Evolutionary conservation across 2,329 filamentous ascomycete genomes (phyloP).

Genomic region (Aspergillus candidus): DNA sequence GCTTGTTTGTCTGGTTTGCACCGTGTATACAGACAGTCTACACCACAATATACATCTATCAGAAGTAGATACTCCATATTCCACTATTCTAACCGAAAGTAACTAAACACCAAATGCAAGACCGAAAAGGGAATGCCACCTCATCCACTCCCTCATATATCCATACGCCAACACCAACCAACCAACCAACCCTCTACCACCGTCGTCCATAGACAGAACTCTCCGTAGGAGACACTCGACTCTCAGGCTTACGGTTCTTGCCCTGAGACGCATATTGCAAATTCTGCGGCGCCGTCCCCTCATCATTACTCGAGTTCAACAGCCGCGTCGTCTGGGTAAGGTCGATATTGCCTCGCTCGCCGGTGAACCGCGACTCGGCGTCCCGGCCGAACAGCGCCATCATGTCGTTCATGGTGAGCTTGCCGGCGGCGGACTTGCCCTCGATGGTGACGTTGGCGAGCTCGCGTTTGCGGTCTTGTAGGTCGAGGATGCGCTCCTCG

Average conservation of each 20-base stretch:
- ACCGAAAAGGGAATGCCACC: too few species aligned
- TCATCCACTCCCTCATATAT: too few species aligned
- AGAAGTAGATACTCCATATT: too few species aligned
- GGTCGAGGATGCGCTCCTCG: constrained; percentile 87
- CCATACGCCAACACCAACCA: too few species aligned
- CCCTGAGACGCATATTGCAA: constrained; percentile 13
- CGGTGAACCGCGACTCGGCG: constrained; percentile 44
- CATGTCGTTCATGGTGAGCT: constrained; percentile 89
- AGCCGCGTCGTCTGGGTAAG: constrained; percentile 29
- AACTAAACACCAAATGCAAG: too few species aligned
- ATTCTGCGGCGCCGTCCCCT: neutral
- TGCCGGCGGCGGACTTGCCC: constrained; percentile 65
- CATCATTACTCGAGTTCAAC: constrained; percentile 22
- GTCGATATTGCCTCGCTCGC: constrained; percentile 38
- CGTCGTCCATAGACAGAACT: constrained; percentile 40
- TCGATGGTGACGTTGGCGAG: constrained; percentile 91
- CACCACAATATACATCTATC: too few species aligned
- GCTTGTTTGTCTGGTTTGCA: too few species aligned
- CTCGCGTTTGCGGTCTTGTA: constrained; percentile 89
- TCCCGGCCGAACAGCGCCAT: constrained; percentile 79
- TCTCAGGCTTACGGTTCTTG: constrained; percentile 12
- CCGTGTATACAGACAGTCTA: too few species aligned
- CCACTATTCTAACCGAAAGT: too few species aligned
- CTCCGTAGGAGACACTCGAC: constrained; percentile 26
- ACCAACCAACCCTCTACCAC: constrained; percentile 21